These are phyloP conservation scores for Suillus weaverae DNA, from an alignment of 768 basidiomycete genomes.

Conservation along the genomic window DNA sequence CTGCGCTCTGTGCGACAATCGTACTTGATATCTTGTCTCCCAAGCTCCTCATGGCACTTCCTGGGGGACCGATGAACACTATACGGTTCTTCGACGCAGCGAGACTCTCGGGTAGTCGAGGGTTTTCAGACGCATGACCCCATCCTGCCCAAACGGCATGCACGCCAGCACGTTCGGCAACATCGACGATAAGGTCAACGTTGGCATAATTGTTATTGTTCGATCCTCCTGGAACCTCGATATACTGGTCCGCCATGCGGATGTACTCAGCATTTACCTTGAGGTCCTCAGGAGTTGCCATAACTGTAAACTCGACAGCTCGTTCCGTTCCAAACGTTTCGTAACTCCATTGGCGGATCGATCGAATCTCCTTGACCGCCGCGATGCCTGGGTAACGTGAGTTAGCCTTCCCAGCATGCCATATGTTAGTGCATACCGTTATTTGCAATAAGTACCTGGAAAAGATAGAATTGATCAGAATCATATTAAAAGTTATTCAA, in stretches of 20 bases:
- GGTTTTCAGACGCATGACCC: conserved; percentile 99
- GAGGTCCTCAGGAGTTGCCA: conserved; percentile 98
- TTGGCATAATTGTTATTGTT: conserved; percentile 99
- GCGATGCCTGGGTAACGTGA: conserved; percentile 75
- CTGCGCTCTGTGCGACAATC: conserved; percentile 95
- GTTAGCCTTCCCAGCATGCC: conserved; percentile 13
- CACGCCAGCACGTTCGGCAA: conserved; percentile 95
- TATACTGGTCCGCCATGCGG: conserved; percentile 98
- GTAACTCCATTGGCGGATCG: conserved; percentile 99
- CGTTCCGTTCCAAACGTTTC: conserved; percentile 97
- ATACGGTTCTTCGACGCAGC: conserved; percentile 92
- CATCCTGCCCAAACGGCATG: conserved; percentile 99
- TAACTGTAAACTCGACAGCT: conserved; percentile 97
- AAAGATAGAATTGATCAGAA: conserved; percentile 3
- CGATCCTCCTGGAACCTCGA: conserved; percentile 96
- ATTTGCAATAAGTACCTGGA: conserved; percentile 95
- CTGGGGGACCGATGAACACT: conserved; percentile 98
- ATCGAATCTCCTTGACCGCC: conserved; percentile 98
- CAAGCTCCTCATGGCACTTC: conserved; percentile 97
- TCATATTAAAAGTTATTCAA: conserved; percentile 6
- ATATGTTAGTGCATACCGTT: conserved; percentile 60
- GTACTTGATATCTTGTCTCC: conserved; percentile 99
- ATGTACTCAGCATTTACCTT: conserved; percentile 99
- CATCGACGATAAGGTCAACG: conserved; percentile 97
- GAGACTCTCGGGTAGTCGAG: conserved; percentile 90